Conservation (phyloP, 352 stramenopile species). For the Phytophthora megakarya region DNA sequence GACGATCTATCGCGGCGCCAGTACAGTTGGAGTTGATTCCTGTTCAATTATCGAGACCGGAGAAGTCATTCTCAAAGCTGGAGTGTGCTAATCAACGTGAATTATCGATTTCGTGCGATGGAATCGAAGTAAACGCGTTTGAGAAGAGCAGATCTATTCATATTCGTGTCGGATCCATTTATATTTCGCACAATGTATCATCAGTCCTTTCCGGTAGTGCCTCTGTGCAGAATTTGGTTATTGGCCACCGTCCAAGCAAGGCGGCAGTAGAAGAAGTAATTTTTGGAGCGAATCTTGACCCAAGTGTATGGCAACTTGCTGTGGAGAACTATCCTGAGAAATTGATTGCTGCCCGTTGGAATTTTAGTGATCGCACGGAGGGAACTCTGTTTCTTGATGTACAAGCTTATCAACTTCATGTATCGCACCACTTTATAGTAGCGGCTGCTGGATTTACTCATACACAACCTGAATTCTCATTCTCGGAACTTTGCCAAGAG, state of each 20-base stretch:
- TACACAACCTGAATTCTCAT: constrained; percentile 15
- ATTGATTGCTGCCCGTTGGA: constrained; percentile 65
- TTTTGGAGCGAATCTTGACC: constrained; percentile 68
- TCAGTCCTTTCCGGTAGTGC: constrained; percentile 37
- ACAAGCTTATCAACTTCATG: constrained; percentile 69
- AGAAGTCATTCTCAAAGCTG: background rate
- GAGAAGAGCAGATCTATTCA: constrained; percentile 48
- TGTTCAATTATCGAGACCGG: background rate
- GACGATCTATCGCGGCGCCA: constrained; percentile 8
- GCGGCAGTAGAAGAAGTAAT: constrained; percentile 60
- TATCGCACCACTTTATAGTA: constrained; percentile 60
- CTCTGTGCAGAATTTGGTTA: constrained; percentile 66
- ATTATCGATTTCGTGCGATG: constrained; percentile 48
- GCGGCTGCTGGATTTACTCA: constrained; percentile 35
- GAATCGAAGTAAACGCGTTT: constrained; percentile 54
- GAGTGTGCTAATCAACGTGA: constrained; percentile 26
- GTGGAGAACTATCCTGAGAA: constrained; percentile 79
- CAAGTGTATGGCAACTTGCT: constrained; percentile 68
- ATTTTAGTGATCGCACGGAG: constrained; percentile 36
- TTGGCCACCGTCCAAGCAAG: constrained; percentile 41
- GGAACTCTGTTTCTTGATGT: constrained; percentile 69
- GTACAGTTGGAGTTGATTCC: constrained; percentile 11
- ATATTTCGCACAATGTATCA: constrained; percentile 37
- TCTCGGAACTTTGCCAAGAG: constrained; percentile 1
- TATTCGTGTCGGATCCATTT: constrained; percentile 56